Percentiles rank a stretch among this genome's conserved stretches.
Evolutionary conservation across 257 asterid species (phyloP).

Genomic region (Gentiana macrophylla): DNA sequence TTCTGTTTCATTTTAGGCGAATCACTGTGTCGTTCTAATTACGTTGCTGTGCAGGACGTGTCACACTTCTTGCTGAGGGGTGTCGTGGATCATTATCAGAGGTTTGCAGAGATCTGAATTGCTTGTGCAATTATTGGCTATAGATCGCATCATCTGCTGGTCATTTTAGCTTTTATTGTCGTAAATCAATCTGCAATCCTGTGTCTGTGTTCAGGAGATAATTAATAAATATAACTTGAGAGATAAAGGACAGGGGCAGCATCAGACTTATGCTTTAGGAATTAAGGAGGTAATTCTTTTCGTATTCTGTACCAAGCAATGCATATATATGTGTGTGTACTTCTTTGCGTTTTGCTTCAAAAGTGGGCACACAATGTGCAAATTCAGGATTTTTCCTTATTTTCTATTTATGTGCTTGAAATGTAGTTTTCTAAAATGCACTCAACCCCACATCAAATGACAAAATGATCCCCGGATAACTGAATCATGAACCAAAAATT

Average conservation of each 20-base stretch:
- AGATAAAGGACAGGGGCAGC: constrained; percentile 82
- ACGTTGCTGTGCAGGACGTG: constrained; percentile 47
- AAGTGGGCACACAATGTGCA: no score
- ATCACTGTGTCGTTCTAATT: constrained; percentile 5
- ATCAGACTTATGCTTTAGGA: constrained; percentile 97
- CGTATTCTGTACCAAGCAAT: neutral
- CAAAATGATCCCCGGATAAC: no score
- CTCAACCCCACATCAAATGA: no score
- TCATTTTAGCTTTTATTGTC: constrained; percentile 2
- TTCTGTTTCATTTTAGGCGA: neutral
- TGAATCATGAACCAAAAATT: no score
- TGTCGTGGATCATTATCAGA: constrained; percentile 98
- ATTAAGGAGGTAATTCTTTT: constrained; percentile 72
- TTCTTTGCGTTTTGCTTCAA: no score
- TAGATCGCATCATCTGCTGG: constrained; percentile 7
- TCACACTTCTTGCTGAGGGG: constrained; percentile 90
- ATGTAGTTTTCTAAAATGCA: no score
- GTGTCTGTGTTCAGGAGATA: constrained; percentile 36
- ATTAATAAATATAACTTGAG: constrained; percentile 67
- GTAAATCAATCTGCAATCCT: constrained; percentile 10
- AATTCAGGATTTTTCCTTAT: no score
- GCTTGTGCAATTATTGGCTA: constrained; percentile 6
- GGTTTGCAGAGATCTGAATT: constrained; percentile 31
- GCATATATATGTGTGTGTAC: no score
- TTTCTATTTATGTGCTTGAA: no score